These are phyloP conservation scores for Phanerodontia chrysosporium DNA, from an alignment of 768 basidiomycete species.

Conservation along the genomic window DNA sequence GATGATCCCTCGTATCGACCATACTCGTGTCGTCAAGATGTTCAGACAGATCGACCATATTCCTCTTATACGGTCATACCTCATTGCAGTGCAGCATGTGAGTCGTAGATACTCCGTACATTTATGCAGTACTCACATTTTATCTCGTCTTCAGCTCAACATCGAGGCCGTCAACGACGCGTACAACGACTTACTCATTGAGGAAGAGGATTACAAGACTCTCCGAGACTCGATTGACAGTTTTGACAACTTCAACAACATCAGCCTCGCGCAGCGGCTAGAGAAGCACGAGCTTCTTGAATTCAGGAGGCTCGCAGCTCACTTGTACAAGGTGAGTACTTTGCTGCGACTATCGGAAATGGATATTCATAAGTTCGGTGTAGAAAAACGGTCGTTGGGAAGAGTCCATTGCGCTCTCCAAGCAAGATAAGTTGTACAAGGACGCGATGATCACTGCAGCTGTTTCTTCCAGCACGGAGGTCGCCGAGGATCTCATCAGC, in stretches of 20 bases:
- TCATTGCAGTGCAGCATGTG: constrained; percentile 94
- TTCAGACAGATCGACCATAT: constrained; percentile 95
- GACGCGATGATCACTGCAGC: constrained; percentile 95
- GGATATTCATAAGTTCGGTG: neutral
- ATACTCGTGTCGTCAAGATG: constrained; percentile 91
- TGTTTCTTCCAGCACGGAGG: constrained; percentile 75
- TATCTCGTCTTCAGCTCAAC: constrained; percentile 57
- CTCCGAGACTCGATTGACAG: constrained; percentile 97
- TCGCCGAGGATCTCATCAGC: constrained; percentile 90
- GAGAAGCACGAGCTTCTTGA: constrained; percentile 91
- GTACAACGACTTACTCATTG: constrained; percentile 96
- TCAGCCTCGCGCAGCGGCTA: constrained; percentile 76
- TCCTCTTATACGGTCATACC: constrained; percentile 91
- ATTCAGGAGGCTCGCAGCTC: constrained; percentile 91
- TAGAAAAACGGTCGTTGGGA: constrained; percentile 97
- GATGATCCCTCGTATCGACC: constrained; percentile 91
- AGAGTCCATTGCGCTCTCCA: constrained; percentile 91
- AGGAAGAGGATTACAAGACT: constrained; percentile 98
- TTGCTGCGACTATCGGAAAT: neutral
- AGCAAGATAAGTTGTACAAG: constrained; percentile 96
- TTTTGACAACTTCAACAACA: constrained; percentile 96
- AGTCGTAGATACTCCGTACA: constrained; percentile 28
- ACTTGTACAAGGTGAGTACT: constrained; percentile 91
- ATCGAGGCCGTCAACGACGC: constrained; percentile 97
- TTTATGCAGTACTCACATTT: neutral